Evolutionary conservation across 2,329 filamentous ascomycete genomes (phyloP), one percentile per base, ranked within the genome.

Genomic region (Verruconis gallopava): DNA sequence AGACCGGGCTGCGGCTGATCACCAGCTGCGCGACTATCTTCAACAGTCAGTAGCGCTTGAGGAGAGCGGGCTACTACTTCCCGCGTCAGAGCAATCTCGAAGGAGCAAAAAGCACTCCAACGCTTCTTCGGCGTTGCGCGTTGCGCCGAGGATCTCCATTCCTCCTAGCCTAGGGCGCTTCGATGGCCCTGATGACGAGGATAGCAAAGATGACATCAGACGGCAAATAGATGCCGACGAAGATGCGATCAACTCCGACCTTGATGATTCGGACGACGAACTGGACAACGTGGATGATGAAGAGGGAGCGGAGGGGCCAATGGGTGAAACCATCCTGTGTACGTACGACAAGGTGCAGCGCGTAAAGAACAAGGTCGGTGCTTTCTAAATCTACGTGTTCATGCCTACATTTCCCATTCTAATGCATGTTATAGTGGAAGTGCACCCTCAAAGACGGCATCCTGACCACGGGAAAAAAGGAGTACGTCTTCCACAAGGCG

Each of bases 341-440:
- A 95, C 93, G 59, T 98, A 98, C 59, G 91, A 98, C 68, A 98
- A 98, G 68, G 91, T 98, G 6, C 89, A 96, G 65, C 75, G 91
- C 37, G 91, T 96, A 55, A 98, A 98, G 78, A 98, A 96, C 67
- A 98, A 47, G 42, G 42, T 40, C 9, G n/a, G 25, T 38, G 11
- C 38, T 21, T n/a, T 3, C n/a, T n/a, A n/a, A n/a, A n/a, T n/a
- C n/a, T n/a, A n/a, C n/a, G n/a, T n/a, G n/a, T 91, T 75, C 91
- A 84, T 21, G 6, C 12, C 3, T n/a, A 17, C 12, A 18, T 2
- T 18, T 4, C 25, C 11, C 14, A 21, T 32, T 19, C 36, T 47
- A 33, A n/a, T 6, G 40, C 9, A 34, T 15, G 14, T 12, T 13
- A 17, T 17, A 58, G 55, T 65, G 82, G 82, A 98, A 98, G 82